Conservation (phyloP, 352 stramenopile genomes). For the Pythium biforme region DNA sequence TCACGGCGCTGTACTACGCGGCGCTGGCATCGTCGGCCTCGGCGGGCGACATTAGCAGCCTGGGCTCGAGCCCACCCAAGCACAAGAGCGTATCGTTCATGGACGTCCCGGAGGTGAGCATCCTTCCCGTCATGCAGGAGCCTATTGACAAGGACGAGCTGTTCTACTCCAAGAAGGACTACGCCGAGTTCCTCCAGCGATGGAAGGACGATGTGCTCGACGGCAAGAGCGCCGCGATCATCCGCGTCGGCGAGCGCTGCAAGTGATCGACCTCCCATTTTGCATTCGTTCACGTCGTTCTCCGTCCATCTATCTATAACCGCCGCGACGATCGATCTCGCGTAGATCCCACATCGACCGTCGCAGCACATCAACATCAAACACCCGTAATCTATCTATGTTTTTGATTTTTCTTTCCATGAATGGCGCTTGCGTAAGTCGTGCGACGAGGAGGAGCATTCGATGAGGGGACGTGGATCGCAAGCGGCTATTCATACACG, state of each 20-base stretch:
- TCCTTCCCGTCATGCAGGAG: slow-evolving; percentile 21
- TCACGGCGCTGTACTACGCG: slow-evolving; percentile 31
- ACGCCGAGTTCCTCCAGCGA: slow-evolving; percentile 28
- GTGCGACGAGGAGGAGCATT: slow-evolving; percentile 1
- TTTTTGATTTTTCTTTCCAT: not conserved
- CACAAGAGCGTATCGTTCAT: slow-evolving; percentile 32
- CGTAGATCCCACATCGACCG: not conserved
- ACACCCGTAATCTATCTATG: not conserved
- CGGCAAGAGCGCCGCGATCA: slow-evolving; percentile 22
- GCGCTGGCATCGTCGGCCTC: slow-evolving; percentile 16
- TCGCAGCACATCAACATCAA: not conserved
- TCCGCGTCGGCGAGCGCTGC: slow-evolving; percentile 28
- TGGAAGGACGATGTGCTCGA: slow-evolving; percentile 28
- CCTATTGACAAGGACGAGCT: slow-evolving; percentile 30
- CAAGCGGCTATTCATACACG: not conserved
- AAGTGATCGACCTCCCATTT: slow-evolving; percentile 15
- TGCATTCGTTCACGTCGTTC: too few relatives aligned
- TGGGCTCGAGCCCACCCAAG: slow-evolving; percentile 13
- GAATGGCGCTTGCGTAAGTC: not conserved
- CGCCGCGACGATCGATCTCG: not conserved
- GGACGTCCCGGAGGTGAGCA: slow-evolving; percentile 28
- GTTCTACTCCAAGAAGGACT: slow-evolving; percentile 34
- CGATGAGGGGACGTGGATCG: not conserved
- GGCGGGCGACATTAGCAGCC: not conserved
- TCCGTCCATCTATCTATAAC: slow-evolving; percentile 22